Evolutionary conservation across 768 basidiomycete genomes (phyloP), one percentile per base, ranked within the genome.

Genomic region (Serendipita sp.): DNA sequence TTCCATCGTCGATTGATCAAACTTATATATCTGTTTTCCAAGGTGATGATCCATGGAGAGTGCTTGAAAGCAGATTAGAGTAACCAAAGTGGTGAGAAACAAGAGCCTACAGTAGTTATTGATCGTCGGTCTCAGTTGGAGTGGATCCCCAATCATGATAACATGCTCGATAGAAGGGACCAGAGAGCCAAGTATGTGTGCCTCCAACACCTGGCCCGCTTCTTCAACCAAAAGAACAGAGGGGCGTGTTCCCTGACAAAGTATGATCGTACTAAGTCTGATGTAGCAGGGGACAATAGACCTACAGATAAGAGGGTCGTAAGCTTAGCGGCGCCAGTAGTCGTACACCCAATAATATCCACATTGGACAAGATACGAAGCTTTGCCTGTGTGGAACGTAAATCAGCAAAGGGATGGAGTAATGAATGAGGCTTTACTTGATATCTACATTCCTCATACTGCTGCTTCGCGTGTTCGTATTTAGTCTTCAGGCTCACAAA

Each of bases 131-230:
- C 89, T 80, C 1, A 91, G 77, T 72, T 90, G 89, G 1, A 80
- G 76, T 3, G 88, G 89, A 67, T 91, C 89, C 0, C 89, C 89
- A 16, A 90, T 89, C 47, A 84, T 75, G 65, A 91, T 88, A 24
- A 90, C 75, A 45, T 90, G 88, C 66, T 89, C 79, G 0, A 89
- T 78, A 2, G 83, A 69, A 0, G 79, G 78, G 2, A 86, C 86
- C 0, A 89, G 75, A 44, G 78, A 80, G 2, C 80, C 81, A 3
- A 89, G 72, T 13, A 89, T 77, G 67, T 90, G 88, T 2, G 88
- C 85, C 73, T 90, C 88, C 34, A 90, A 77, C 1, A 89, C 86
- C 72, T 91, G 88, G 0, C 88, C 89, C 0, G 89, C 88, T 71
- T 90, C 89, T 72, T 91, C 88, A 0, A 90, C 84, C 56, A 90